A percentile compares a stretch with the other conserved stretches of the same genome.
Evolutionary conservation across 192 early-diverging fungal species (phyloP).

Genomic region (Backusella psychrophila): DNA sequence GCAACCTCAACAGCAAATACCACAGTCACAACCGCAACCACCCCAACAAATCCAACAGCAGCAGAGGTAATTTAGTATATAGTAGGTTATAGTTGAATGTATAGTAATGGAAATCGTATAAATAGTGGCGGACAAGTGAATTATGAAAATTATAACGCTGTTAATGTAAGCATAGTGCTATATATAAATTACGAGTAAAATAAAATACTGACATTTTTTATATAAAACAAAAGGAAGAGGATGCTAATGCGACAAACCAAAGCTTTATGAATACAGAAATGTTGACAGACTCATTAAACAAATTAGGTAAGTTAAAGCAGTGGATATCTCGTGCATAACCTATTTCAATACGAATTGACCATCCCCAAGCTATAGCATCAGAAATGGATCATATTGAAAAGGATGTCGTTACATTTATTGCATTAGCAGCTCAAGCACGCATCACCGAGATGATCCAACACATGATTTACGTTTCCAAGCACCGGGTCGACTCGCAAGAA

Average conservation of each 20-base stretch:
- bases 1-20: neutral
- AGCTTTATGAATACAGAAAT: conserved; percentile 44
- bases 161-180: neutral
- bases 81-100: neutral
- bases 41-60: neutral
- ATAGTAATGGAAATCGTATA: neutral
- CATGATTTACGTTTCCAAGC: conserved; percentile 70
- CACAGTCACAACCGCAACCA: neutral
- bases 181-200: neutral
- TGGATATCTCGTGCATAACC: neutral
- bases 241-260: conserved; percentile 18
- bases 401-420: conserved; percentile 60
- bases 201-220: neutral
- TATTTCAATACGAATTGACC: neutral
- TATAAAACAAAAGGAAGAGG: neutral
- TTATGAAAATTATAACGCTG: neutral
- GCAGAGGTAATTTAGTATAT: neutral
- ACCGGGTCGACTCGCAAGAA: conserved; percentile 63
- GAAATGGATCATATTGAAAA: conserved; percentile 46
- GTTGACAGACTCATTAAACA: conserved; percentile 34
- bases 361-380: neutral
- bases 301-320: conserved; percentile 34
- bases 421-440: conserved; percentile 68
- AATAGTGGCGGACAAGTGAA: neutral
- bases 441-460: conserved; percentile 59